These are phyloP conservation scores for Hypoxylon intermedium DNA, from an alignment of 495 filamentous ascomycete species.

Conservation along the genomic window DNA sequence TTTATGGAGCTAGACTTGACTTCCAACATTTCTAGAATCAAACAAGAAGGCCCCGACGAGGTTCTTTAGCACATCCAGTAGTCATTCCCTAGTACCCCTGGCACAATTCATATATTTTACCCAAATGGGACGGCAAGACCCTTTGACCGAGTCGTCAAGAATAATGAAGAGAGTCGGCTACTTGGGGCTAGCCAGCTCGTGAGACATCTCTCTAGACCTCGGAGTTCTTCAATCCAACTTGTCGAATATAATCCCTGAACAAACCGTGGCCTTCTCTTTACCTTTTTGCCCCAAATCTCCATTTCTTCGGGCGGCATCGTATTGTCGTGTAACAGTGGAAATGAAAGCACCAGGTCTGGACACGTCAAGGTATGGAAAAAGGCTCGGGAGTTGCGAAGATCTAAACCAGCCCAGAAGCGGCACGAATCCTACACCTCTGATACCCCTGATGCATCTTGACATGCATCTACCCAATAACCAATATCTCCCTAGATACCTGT, in stretches of 20 bases:
- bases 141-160: too few relatives aligned
- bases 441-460: neutral
- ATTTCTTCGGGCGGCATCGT: slow-evolving; percentile 5
- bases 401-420: neutral
- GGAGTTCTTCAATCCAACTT: neutral
- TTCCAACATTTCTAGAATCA: neutral
- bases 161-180: too few relatives aligned
- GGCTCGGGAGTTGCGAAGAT: neutral
- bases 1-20: neutral
- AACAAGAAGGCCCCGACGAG: neutral
- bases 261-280: neutral
- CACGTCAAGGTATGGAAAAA: slow-evolving; percentile 2
- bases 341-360: slow-evolving; percentile 2
- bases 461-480: slow-evolving; percentile 21
- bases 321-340: slow-evolving; percentile 16
- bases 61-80: neutral
- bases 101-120: too few relatives aligned
- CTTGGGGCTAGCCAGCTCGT: too few relatives aligned
- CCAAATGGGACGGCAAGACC: too few relatives aligned
- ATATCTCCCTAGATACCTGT: slow-evolving; percentile 15
- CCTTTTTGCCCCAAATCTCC: neutral
- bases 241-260: neutral
- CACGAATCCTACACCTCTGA: neutral
- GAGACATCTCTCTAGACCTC: too few relatives aligned
- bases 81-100: neutral